Evolutionary conservation across 176 grass and related monocot species (phyloP), one percentile per base, ranked within the genome.

Genomic region (Dactylis glomerata): DNA sequence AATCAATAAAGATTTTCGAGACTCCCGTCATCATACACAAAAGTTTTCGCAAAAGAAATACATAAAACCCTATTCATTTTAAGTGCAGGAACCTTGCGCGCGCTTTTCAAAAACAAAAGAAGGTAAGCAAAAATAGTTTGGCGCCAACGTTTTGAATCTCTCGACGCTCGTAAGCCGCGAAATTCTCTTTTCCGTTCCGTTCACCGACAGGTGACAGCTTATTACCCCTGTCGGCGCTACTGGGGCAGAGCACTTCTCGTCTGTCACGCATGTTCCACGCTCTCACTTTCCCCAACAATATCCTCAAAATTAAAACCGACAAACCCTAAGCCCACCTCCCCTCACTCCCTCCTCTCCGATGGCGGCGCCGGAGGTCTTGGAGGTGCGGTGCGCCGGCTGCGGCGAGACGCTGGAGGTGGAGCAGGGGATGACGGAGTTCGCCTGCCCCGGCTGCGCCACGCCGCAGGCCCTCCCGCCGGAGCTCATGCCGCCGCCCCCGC

Each of bases 351-450:
- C 46, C 68, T 13, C 49, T 68, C 58, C 10, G 5, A 40, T 42
- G 50, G 44, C 71, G 28, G 44, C 57, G 44, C 55, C 56, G 87
- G 82, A 41, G 15, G 3, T 28, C 15, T 30, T 90, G 10, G 91
- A 90, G 73, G 88, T 90, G 20, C 81, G 73, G 15, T 93, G 91
- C 72, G 88, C 66, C 19, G 91, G 91, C 1, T 93, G 91, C 46
- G 81, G 77, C 4, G 88, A 90, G 45, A 85, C 85, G 46, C 85
- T 93, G 79, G 91, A 88, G 80, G 91, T 93, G 82, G 88, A 93
- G 27, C 58, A 16, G 20, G 85, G 88, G 30, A 27, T 90, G 65
- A 86, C 85, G 73, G 82, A 93, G 55, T 93, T 93, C 81, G 42
- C 80, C 72, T 93, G 91, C 81, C 88, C 91, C 8, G 74, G 77